phyloP scores from a whole-genome alignment of 441 rosid genomes.

The Daphne laureola region DNA sequence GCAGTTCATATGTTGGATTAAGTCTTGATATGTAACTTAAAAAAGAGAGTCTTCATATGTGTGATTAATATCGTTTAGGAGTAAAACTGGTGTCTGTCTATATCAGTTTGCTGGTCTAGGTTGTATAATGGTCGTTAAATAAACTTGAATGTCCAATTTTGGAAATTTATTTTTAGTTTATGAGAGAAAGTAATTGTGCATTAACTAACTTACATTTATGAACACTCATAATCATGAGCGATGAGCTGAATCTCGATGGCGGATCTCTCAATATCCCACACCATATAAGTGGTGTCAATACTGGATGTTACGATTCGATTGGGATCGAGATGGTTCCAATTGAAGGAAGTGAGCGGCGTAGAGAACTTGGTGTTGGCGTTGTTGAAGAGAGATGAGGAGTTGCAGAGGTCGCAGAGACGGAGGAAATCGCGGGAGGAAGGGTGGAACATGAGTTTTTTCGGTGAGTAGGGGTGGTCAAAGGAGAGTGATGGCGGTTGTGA shows the following conservation, averaged over 20 bases:
- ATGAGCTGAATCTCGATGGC: constrained; percentile 85
- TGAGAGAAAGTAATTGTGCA: no score
- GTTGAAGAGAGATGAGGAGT: constrained; percentile 57
- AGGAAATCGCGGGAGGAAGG: constrained; percentile 72
- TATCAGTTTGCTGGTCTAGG: no score
- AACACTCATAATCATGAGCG: no score
- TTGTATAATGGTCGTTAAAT: no score
- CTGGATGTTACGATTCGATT: constrained; percentile 86
- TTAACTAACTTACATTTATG: no score
- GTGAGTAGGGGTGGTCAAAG: constrained; percentile 83
- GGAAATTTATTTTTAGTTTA: no score
- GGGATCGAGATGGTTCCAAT: constrained; percentile 93
- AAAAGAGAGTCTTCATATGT: no score
- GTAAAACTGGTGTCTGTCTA: no score
- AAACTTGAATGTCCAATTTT: no score
- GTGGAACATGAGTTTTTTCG: constrained; percentile 84
- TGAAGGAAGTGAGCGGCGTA: constrained; percentile 92
- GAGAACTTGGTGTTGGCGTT: constrained; percentile 81
- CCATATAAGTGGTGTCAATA: constrained; percentile 87
- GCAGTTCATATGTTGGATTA: no score
- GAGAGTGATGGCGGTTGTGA: constrained; percentile 44
- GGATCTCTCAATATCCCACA: constrained; percentile 82
- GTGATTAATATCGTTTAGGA: no score
- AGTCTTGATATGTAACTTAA: no score
- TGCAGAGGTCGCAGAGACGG: constrained; percentile 74